Evolutionary conservation across 1,284 basidiomycete genomes (phyloP), one percentile per base, ranked within the genome.

Genomic region (Mycosarcoma mackinlayi): DNA sequence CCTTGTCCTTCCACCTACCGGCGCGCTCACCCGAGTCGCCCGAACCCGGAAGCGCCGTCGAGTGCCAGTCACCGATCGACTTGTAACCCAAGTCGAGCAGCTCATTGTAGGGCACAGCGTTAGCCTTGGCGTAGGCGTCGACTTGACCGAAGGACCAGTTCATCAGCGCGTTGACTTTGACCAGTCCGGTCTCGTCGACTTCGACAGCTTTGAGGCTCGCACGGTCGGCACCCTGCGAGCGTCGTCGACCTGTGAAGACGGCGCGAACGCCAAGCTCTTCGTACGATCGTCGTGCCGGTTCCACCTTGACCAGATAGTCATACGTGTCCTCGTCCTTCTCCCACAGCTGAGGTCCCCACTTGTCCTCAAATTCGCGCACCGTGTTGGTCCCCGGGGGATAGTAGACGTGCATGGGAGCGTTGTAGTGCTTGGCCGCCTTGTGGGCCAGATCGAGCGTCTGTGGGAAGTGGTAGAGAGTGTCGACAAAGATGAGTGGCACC

Each of bases 1-100:
- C 79, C 83, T 88, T 91, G 21, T 92, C 92, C 37, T 90, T 90
- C 95, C 95, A 98, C 56, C 95, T 85, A 5, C 95, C 95, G 1
- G 90, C 89, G 35, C 95, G 88, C 85, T 98, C 95, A 75, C 94
- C 90, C 14, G 57, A 49, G 13, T 79, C 81, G 35, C 63, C 75
- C 13, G 67, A 47, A 0, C 89, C 89, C 16, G 83, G 80, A 27
- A 89, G 88, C 0, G 71, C 85, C 0, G 95, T 98, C 68, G 92
- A 94, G 84, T 98, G 96, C 91, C 93, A 95, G 84, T 98, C 95
- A 9, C 95, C 95, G 66, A 98, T 89, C 76, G 91, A 93, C 77
- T 90, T 90, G 86, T 98, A 98, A 1, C 95, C 95, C 80, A 93
- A 88, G 73, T 90, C 89, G 37, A 98, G 87, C 4, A 98, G 87